Evolutionary conservation across 139 green algal genomes (phyloP).

Genomic region (Monoraphidium neglectum): DNA sequence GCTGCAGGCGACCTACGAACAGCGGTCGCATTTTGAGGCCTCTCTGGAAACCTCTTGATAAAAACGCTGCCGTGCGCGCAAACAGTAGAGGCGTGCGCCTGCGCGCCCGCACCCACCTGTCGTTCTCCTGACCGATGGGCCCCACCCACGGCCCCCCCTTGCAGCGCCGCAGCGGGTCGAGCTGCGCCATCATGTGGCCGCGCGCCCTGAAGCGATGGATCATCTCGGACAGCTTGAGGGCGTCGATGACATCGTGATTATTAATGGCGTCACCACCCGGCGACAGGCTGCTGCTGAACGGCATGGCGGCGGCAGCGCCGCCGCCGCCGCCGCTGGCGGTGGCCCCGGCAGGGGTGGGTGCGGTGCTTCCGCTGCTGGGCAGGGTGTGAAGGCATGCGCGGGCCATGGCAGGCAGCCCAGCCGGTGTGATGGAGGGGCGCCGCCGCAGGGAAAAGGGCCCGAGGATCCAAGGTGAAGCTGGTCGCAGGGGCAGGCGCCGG

Average conservation of each 20-base stretch:
- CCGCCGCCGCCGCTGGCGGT: constrained; percentile 1
- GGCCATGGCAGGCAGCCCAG: too few relatives aligned
- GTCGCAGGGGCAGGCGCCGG: too few relatives aligned
- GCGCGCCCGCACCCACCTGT: not conserved
- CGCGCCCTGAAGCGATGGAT: constrained; percentile 43
- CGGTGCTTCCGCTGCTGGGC: not conserved
- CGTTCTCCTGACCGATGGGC: constrained; percentile 19
- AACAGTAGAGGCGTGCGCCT: not conserved
- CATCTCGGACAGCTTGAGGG: constrained; percentile 35
- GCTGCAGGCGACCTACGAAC: too few relatives aligned
- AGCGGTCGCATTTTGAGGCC: too few relatives aligned
- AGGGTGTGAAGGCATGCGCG: too few relatives aligned
- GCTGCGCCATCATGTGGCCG: constrained; percentile 55
- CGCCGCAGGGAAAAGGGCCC: too few relatives aligned
- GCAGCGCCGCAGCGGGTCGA: constrained; percentile 55
- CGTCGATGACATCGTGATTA: constrained; percentile 35
- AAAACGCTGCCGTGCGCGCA: not conserved
- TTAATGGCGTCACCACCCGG: not conserved
- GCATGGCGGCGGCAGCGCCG: not conserved
- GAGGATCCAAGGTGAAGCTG: too few relatives aligned
- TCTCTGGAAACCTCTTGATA: too few relatives aligned
- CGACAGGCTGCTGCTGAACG: not conserved
- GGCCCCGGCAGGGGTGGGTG: not conserved
- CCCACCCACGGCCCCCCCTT: constrained; percentile 44
- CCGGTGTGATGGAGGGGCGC: too few relatives aligned